phyloP scores from a whole-genome alignment of 2,329 filamentous ascomycete genomes.

The Metarhizium rileyi region DNA sequence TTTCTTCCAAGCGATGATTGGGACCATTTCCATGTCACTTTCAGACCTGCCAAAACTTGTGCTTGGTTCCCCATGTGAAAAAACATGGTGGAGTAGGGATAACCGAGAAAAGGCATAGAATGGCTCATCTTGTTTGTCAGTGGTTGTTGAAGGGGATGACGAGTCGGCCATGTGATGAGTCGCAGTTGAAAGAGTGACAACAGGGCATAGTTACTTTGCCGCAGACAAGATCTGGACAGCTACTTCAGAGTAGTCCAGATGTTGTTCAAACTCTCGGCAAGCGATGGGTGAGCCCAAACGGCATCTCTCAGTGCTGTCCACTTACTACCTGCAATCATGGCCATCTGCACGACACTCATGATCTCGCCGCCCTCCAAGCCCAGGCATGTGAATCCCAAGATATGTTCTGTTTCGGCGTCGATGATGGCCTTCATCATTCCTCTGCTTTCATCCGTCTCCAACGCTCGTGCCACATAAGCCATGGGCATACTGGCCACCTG shows the following conservation, averaged over 20 bases:
- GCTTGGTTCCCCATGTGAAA: too few relatives aligned
- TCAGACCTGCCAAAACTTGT: too few relatives aligned
- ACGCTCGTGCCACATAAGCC: slow-evolving; percentile 37
- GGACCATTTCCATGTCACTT: too few relatives aligned
- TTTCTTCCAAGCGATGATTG: too few relatives aligned
- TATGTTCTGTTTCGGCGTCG: slow-evolving; percentile 35
- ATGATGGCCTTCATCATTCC: slow-evolving; percentile 44
- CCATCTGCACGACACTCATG: slow-evolving; percentile 43
- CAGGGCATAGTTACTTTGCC: too few relatives aligned
- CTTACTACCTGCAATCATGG: slow-evolving; percentile 37
- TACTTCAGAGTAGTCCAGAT: slow-evolving; percentile 25
- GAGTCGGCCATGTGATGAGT: too few relatives aligned
- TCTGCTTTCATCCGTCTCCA: slow-evolving; percentile 41
- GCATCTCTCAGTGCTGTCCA: slow-evolving; percentile 36
- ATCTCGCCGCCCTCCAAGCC: slow-evolving; percentile 42
- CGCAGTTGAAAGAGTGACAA: too few relatives aligned
- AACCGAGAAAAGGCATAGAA: too few relatives aligned
- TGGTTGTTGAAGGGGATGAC: too few relatives aligned
- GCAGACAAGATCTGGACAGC: too few relatives aligned
- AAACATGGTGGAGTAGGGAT: too few relatives aligned
- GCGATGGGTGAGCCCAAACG: slow-evolving; percentile 39
- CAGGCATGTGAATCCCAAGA: slow-evolving; percentile 42
- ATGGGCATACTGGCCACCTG: slow-evolving; percentile 41
- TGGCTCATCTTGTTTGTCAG: too few relatives aligned
- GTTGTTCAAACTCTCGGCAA: slow-evolving; percentile 42